Conservation (phyloP, 2,329 filamentous ascomycete genomes). For the Fusarium tanahbumbuense region DNA sequence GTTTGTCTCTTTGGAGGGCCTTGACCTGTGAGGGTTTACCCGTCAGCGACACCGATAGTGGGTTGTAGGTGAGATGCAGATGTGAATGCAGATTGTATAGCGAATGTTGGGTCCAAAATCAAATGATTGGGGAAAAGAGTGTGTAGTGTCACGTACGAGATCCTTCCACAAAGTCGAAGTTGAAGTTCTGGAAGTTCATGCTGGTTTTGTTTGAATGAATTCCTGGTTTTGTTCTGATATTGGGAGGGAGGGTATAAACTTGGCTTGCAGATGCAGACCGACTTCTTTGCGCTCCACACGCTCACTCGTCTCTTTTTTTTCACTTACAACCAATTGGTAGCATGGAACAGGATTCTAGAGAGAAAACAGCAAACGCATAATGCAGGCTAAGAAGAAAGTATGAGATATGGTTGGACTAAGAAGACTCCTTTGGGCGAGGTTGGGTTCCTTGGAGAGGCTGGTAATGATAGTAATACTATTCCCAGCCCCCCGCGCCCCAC, state of each 20-base stretch:
- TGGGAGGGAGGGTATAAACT: constrained; percentile 37
- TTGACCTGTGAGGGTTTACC: constrained; percentile 37
- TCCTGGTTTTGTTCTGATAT: constrained; percentile 27
- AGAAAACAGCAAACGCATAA: constrained; percentile 44
- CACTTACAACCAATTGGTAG: constrained; percentile 50
- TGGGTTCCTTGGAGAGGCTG: constrained; percentile 45
- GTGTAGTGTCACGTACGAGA: constrained; percentile 50
- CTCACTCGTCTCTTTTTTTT: constrained; percentile 29
- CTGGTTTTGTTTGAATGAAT: not conserved
- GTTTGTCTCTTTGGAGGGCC: constrained; percentile 41
- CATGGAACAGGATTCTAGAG: constrained; percentile 48
- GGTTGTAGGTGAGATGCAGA: constrained; percentile 20
- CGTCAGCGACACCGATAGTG: constrained; percentile 37
- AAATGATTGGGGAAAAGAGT: constrained; percentile 4
- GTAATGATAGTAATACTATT: constrained; percentile 36
- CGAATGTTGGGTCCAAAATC: not conserved
- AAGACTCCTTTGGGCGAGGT: constrained; percentile 43
- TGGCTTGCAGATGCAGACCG: constrained; percentile 42
- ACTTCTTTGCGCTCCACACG: constrained; percentile 49
- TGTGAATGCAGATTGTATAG: constrained; percentile 1
- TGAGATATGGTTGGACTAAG: constrained; percentile 52
- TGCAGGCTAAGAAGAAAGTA: constrained; percentile 42
- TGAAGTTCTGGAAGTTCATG: constrained; percentile 55
- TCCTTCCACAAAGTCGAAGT: constrained; percentile 53
- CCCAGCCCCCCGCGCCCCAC: constrained; percentile 45